Evolutionary conservation across 768 basidiomycete species (phyloP).

Genomic region (Collybiopsis luxurians): DNA sequence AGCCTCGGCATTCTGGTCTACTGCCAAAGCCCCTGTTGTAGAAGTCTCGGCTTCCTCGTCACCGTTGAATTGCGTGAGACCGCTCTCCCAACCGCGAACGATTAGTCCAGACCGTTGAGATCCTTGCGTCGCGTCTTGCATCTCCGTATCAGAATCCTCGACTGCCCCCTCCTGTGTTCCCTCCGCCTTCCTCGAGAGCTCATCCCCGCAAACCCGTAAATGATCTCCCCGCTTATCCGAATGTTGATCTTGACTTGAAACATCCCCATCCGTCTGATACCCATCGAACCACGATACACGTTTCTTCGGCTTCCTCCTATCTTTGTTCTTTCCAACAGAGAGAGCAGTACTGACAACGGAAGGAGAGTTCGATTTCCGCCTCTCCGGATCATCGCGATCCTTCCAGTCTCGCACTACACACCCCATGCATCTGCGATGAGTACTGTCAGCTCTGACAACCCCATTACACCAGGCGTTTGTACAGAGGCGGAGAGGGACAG

Average conservation of each 20-base stretch:
- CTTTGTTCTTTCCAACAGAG: neutral
- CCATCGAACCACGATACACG: constrained; percentile 6
- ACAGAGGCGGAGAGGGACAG: neutral
- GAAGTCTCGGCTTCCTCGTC: neutral
- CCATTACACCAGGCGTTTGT: neutral
- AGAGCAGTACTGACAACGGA: neutral
- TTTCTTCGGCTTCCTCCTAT: neutral
- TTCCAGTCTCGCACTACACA: neutral
- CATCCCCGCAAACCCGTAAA: neutral
- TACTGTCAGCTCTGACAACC: neutral
- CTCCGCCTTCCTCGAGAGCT: neutral
- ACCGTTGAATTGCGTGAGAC: neutral
- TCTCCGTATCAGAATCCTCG: neutral
- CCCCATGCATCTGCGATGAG: neutral
- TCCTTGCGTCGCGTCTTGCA: neutral
- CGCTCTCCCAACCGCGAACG: neutral
- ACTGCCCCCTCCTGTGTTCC: neutral
- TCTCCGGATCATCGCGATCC: neutral
- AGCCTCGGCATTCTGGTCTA: neutral
- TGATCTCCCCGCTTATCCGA: neutral
- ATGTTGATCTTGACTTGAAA: neutral
- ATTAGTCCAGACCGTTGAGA: neutral
- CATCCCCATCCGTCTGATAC: neutral
- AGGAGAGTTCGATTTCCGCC: neutral
- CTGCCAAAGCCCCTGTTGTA: neutral